A percentile compares a stretch with the other conserved stretches of the same genome.
Conservation (phyloP, 495 filamentous ascomycete species). For the Cladorrhinum samala region DNA sequence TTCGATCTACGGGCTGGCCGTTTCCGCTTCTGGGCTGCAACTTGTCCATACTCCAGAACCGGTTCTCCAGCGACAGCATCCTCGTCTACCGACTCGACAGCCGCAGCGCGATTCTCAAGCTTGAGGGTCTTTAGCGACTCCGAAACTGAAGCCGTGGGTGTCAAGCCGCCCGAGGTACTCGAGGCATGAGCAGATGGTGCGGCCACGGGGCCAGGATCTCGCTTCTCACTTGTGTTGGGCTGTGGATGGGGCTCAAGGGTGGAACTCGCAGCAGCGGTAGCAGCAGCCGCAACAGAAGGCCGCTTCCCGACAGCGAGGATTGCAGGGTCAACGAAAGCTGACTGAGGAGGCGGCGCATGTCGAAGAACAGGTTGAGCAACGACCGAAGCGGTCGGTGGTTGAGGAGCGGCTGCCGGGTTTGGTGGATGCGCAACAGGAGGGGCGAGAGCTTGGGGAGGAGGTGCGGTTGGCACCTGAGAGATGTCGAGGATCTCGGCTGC, state of each 20-base stretch:
- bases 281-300: slow-evolving; percentile 17
- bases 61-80: slow-evolving; percentile 5
- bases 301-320: slow-evolving; percentile 45
- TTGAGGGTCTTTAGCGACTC: slow-evolving; percentile 16
- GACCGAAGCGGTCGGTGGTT: background rate
- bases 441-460: too few species aligned
- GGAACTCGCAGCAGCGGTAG: too few species aligned
- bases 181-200: slow-evolving; percentile 1
- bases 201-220: slow-evolving; percentile 21
- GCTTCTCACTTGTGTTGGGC: slow-evolving; percentile 33
- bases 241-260: slow-evolving; percentile 17
- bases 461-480: slow-evolving; percentile 21
- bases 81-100: slow-evolving; percentile 19
- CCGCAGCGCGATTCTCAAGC: slow-evolving; percentile 2
- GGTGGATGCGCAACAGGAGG: slow-evolving; percentile 1
- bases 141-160: slow-evolving; percentile 6
- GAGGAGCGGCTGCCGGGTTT: slow-evolving; percentile 3
- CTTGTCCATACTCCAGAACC: slow-evolving; percentile 14
- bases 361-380: slow-evolving; percentile 1
- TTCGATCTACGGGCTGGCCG: slow-evolving; percentile 17
- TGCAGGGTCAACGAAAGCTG: slow-evolving; percentile 48
- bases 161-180: slow-evolving; percentile 7
- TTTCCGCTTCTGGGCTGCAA: slow-evolving; percentile 18
- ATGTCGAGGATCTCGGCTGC: slow-evolving; percentile 36
- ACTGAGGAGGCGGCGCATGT: slow-evolving; percentile 2